Percentiles rank a stretch among this genome's conserved stretches.
Evolutionary conservation across 768 basidiomycete species (phyloP).

Genomic region (Termitomyces sp.): DNA sequence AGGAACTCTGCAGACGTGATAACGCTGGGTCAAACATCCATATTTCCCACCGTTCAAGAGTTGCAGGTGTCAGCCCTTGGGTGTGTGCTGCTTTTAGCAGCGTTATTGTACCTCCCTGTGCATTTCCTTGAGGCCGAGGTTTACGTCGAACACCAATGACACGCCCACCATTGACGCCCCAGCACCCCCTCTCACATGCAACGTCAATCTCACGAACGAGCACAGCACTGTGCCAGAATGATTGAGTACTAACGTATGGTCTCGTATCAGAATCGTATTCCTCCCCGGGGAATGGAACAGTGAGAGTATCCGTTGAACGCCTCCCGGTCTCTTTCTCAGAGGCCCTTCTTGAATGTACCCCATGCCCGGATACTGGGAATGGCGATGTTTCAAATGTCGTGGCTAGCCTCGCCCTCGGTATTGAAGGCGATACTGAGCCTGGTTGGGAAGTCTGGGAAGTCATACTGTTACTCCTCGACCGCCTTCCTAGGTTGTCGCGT

Average conservation of each 20-base stretch:
- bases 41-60: conserved; percentile 78
- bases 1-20: conserved; percentile 44
- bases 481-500: conserved; percentile 45
- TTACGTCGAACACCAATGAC: conserved; percentile 71
- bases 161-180: conserved; percentile 59
- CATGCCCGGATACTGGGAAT: conserved; percentile 82
- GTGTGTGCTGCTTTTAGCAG: conserved; percentile 11
- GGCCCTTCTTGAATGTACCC: conserved; percentile 67
- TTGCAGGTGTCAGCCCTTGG: conserved; percentile 56
- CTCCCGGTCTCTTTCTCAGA: conserved; percentile 64
- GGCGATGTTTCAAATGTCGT: conserved; percentile 45
- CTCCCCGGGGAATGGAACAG: conserved; percentile 42
- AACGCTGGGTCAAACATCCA: conserved; percentile 71
- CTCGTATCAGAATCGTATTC: conserved; percentile 36
- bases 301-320: conserved; percentile 44
- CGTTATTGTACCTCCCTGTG: conserved; percentile 17
- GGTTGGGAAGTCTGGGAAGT: conserved; percentile 36
- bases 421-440: conserved; percentile 42
- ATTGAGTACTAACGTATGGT: conserved; percentile 32
- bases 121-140: conserved; percentile 40
- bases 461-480: conserved; percentile 64
- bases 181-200: conserved; percentile 71
- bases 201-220: conserved; percentile 52
- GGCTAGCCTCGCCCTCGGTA: conserved; percentile 47
- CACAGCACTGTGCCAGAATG: conserved; percentile 58